phyloP scores from a whole-genome alignment of 805 yeast species.

The Limtongia smithiae region DNA sequence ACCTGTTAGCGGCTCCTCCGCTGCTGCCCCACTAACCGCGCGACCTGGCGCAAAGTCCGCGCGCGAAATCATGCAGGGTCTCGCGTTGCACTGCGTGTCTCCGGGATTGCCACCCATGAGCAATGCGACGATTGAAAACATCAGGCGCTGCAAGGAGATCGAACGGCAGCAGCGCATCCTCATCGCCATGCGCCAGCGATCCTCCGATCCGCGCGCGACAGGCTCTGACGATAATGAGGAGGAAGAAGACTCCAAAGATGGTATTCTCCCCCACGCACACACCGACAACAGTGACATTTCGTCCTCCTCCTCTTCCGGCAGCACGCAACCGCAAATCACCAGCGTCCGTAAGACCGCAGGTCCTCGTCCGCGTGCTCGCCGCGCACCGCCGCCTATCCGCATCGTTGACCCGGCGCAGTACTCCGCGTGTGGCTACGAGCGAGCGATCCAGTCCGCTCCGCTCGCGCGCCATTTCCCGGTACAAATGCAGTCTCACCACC shows the following conservation, averaged over 20 bases:
- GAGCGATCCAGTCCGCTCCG: slow-evolving; percentile 26
- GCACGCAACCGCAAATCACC: background rate
- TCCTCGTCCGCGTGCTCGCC: slow-evolving; percentile 1
- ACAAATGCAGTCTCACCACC: background rate
- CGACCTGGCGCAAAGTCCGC: slow-evolving; percentile 22
- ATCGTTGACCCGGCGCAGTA: slow-evolving; percentile 20
- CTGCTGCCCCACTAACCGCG: slow-evolving; percentile 13
- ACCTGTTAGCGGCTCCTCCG: slow-evolving; percentile 12
- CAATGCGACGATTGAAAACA: slow-evolving; percentile 30
- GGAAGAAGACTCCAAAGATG: background rate
- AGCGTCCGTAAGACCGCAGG: background rate
- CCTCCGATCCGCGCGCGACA: background rate
- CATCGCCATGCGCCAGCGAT: slow-evolving; percentile 31
- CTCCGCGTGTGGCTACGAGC: slow-evolving; percentile 18
- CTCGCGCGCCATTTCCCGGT: slow-evolving; percentile 1
- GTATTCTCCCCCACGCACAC: background rate
- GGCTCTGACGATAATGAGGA: background rate
- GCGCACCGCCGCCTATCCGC: slow-evolving; percentile 17
- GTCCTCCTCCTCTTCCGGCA: background rate
- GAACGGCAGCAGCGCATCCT: slow-evolving; percentile 34
- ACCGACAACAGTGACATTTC: background rate
- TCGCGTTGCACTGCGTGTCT: slow-evolving; percentile 36
- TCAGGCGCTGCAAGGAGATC: slow-evolving; percentile 30
- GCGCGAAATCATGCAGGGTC: slow-evolving; percentile 34
- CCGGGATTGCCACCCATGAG: slow-evolving; percentile 34